Conservation (phyloP, 108 stramenopile species). For the Nitzschia palea region DNA sequence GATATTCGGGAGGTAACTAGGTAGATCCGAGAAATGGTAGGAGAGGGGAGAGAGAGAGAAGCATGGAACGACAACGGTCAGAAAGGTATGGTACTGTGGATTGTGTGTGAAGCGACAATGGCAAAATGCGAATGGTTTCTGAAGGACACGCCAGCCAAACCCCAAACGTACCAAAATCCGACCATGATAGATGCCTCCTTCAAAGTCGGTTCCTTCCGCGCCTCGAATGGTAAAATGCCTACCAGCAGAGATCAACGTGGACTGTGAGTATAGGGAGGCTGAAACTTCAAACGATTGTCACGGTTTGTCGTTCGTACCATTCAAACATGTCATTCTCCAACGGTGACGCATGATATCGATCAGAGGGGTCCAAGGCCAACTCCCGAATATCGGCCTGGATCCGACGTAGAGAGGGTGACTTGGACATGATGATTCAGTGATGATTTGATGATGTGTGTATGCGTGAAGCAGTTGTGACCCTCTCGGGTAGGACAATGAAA, state of each 20-base stretch:
- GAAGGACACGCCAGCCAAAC: too few species aligned
- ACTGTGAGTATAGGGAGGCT: neutral
- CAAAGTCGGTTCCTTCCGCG: conserved; percentile 83
- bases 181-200: conserved; percentile 96
- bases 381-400: conserved; percentile 95
- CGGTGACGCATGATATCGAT: conserved; percentile 91
- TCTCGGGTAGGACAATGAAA: too few species aligned
- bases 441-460: too few species aligned
- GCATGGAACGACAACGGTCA: neutral
- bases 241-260: neutral
- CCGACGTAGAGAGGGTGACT: conserved; percentile 74
- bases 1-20: conserved; percentile 57
- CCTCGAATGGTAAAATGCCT: conserved; percentile 98
- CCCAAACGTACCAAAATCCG: conserved; percentile 74
- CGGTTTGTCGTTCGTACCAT: conserved; percentile 42
- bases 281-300: neutral
- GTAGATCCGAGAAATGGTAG: conserved; percentile 1
- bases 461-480: too few species aligned
- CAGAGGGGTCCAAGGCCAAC: conserved; percentile 90
- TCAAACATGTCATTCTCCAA: conserved; percentile 89
- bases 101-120: too few species aligned
- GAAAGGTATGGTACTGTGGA: neutral
- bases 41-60: neutral
- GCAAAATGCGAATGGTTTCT: too few species aligned
- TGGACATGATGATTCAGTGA: conserved; percentile 64